These are phyloP conservation scores for Epichloe bromicola DNA, from an alignment of 2,329 filamentous ascomycete genomes.

Conservation along the genomic window DNA sequence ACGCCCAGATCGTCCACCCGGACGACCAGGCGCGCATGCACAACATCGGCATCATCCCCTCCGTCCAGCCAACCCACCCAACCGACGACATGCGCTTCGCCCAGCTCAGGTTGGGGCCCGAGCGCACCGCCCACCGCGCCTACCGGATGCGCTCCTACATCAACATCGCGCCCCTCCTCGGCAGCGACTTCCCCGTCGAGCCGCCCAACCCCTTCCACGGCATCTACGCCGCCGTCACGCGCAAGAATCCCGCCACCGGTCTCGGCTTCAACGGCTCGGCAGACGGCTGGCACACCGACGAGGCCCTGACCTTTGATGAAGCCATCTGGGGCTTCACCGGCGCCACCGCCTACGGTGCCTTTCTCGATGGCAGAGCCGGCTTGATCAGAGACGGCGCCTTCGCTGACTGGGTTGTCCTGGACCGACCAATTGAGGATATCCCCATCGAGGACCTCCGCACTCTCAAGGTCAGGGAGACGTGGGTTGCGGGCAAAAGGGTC, in stretches of 20 bases:
- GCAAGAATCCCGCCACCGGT: conserved; percentile 45
- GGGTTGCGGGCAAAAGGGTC: conserved; percentile 46
- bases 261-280: conserved; percentile 31
- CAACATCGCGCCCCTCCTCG: conserved; percentile 40
- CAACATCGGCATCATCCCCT: conserved; percentile 49
- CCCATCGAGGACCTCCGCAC: conserved; percentile 38
- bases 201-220: conserved; percentile 54
- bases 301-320: conserved; percentile 44
- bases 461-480: conserved; percentile 50
- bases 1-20: conserved; percentile 57
- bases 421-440: conserved; percentile 38
- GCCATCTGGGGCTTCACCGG: conserved; percentile 50
- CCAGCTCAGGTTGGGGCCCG: conserved; percentile 41
- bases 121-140: conserved; percentile 41
- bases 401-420: conserved; percentile 61
- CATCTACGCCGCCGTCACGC: conserved; percentile 53
- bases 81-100: conserved; percentile 61
- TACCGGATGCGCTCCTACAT: conserved; percentile 55
- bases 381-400: conserved; percentile 46
- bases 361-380: conserved; percentile 45
- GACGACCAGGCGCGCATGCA: conserved; percentile 48
- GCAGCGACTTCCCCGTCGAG: conserved; percentile 61
- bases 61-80: conserved; percentile 59
- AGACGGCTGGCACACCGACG: conserved; percentile 45
- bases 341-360: conserved; percentile 45